Evolutionary conservation across 129 eudicot species (phyloP).

Genomic region (Centaurea solstitialis): DNA sequence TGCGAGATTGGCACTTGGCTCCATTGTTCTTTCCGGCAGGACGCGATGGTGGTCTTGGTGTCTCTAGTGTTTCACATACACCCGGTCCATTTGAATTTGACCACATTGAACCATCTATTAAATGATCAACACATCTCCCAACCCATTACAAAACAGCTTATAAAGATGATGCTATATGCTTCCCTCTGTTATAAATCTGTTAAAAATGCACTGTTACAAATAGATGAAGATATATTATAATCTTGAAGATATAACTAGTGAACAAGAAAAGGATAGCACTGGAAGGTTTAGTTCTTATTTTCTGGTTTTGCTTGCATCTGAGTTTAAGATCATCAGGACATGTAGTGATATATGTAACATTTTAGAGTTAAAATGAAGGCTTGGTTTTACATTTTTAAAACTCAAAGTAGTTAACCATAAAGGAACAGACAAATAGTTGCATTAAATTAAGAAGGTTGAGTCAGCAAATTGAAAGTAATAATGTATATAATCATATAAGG

Average conservation of each 20-base stretch:
- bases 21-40: conserved; percentile 60
- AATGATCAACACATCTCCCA: conserved; percentile 31
- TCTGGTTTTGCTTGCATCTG: conserved; percentile 11
- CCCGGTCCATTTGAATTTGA: conserved; percentile 56
- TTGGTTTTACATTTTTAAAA: not conserved
- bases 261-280: conserved; percentile 5
- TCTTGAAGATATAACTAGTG: conserved; percentile 15
- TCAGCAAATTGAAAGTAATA: conserved; percentile 26
- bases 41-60: conserved; percentile 36
- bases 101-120: conserved; percentile 56
- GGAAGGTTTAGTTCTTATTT: not conserved
- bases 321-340: conserved; percentile 22
- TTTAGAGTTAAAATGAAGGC: conserved; percentile 22
- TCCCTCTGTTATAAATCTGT: conserved; percentile 46
- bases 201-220: conserved; percentile 22
- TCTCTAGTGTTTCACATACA: conserved; percentile 48
- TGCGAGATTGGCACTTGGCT: conserved; percentile 43
- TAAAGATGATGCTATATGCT: conserved; percentile 40
- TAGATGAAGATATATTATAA: conserved; percentile 27
- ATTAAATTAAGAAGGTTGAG: conserved; percentile 21
- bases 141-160: conserved; percentile 18
- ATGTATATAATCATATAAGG: conserved; percentile 23
- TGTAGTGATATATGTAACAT: conserved; percentile 3
- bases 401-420: conserved; percentile 15
- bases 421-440: conserved; percentile 31